Conservation (phyloP, 192 early-diverging fungal genomes). For the Dissophora globulifera region DNA sequence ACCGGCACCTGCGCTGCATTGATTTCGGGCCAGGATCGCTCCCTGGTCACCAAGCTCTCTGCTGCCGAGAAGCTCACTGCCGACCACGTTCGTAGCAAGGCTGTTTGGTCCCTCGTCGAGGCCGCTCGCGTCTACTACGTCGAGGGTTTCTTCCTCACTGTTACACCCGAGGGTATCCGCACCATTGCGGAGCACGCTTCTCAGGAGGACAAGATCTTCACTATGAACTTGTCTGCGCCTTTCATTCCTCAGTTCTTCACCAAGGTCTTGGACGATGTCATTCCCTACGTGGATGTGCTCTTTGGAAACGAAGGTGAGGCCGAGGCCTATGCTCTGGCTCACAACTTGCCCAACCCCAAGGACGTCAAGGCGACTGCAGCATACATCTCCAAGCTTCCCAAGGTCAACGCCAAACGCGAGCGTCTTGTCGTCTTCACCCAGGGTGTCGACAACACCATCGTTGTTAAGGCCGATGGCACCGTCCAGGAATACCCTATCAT, state of each 20-base stretch:
- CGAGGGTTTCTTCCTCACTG: conserved; percentile 95
- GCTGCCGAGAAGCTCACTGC: conserved; percentile 83
- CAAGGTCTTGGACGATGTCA: conserved; percentile 75
- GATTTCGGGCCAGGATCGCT: conserved; percentile 90
- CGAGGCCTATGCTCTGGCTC: conserved; percentile 79
- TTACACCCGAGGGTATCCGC: conserved; percentile 85
- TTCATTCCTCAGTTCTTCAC: conserved; percentile 97
- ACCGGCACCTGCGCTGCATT: conserved; percentile 97
- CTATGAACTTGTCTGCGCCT: conserved; percentile 95
- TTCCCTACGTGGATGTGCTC: conserved; percentile 91
- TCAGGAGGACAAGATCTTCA: conserved; percentile 84
- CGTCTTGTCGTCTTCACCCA: conserved; percentile 96
- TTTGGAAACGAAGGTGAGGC: conserved; percentile 99
- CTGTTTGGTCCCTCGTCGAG: conserved; percentile 90
- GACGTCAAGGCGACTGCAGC: conserved; percentile 87
- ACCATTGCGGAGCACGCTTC: conserved; percentile 91
- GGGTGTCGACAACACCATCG: conserved; percentile 77
- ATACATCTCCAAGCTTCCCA: conserved; percentile 85
- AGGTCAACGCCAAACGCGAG: conserved; percentile 73
- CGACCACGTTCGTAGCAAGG: conserved; percentile 64
- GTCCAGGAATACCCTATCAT: conserved; percentile 70
- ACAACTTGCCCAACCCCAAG: conserved; percentile 67
- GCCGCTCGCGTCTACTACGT: conserved; percentile 92
- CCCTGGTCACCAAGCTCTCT: conserved; percentile 92
- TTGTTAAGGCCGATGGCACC: conserved; percentile 74